Base-by-base conservation (phyloP, 768 basidiomycete genomes). In the Tricholoma saponaceum region DNA sequence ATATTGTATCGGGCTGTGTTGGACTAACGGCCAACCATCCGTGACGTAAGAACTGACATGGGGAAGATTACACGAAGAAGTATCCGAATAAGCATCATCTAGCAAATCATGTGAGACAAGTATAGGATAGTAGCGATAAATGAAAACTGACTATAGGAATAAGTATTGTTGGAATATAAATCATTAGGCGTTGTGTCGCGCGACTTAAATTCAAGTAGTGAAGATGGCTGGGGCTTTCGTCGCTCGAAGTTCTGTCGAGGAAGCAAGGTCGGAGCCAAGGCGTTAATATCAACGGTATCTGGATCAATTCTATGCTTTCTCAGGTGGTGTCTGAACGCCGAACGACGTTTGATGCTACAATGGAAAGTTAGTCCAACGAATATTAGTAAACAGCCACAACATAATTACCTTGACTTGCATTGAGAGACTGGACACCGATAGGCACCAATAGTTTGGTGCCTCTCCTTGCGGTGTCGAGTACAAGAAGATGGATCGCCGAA, bases 401-500 rank as follows among this genome's bases (percentile, higher is more conserved):
- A 55, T 51, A 63, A 70, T 52, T 60, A 83, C 83, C 69, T 77
- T 51, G 81, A 81, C 44, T 64, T 70, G 60, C 86, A 87, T n/a
- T 67, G 66, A 22, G 58, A 49, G 33, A 72, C 59, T 22, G 76
- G 74, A 63, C 86, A 89, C 43, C 64, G 65, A 60, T 79, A 83
- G 25, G 71, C 72, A 25, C 75, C 74, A 23, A 72, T 58, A 2
- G 67, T 67, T 16, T 66, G 61, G 63, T 89, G 87, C 2, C 74
- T 79, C 68, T 89, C 86, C 64, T 79, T 82, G 55, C 77, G 74
- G 62, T 90, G 88, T 8, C 88, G 83, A 28, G 81, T 73, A 60
- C 84, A 74, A 46, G 88, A 89, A 0, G 88, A 89, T 10, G 86
- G 87, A 62, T 90, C 88, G 13, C 82, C 82, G 61, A 90, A 90